Evolutionary conservation across 1,139 yeast genomes (phyloP), one percentile per base, ranked within the genome.

Genomic region (Hanseniaspora gamundiae): DNA sequence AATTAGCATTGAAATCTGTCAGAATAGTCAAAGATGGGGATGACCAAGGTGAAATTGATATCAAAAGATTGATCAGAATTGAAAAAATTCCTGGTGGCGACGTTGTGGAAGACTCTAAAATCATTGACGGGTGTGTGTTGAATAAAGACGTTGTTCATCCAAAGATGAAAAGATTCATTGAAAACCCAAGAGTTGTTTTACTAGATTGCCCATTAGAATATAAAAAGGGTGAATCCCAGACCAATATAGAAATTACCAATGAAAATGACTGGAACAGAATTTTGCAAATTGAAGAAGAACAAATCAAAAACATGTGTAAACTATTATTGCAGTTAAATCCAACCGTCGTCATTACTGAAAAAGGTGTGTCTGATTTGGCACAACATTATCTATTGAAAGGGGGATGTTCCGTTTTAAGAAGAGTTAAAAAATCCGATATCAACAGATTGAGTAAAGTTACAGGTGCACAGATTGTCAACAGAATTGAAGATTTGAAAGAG

Each of bases 81-180:
- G 98, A 93, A 65, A 91, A 91, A 68, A 81, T 93, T 49, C 95
- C 98, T 35, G 98, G 98, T 58, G 97, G 96, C 42, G 97, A 91
- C 59, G 87, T 91, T 51, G 80, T 84, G 53, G 46, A 44, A 22
- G 95, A 88, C 55, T 79, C 88, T 43, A 73, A 72, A 50, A 95
- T 91, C 17, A 70, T 91, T 59, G 93, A 85, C 58, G 99, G 99
- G 50, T 84, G 91, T 46, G 71, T 91, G 68, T 73, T 93, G 57
- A 93, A 93, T 69, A 93, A 93, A 66, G 99, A 93, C 61, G 94
- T 93, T 45, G 88, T 94, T 24, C 99, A 93, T 65, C 98, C 99
- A 51, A 87, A 88, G 66, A 93, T 93, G 99, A 80, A 80, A 55
- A 78, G 98, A 62, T 60, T 70, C 55, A 84, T 91, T 53, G 86